Percentiles rank a stretch among this genome's conserved stretches.
phyloP scores from a whole-genome alignment of 345 rosid genomes.

The Viola odorata region DNA sequence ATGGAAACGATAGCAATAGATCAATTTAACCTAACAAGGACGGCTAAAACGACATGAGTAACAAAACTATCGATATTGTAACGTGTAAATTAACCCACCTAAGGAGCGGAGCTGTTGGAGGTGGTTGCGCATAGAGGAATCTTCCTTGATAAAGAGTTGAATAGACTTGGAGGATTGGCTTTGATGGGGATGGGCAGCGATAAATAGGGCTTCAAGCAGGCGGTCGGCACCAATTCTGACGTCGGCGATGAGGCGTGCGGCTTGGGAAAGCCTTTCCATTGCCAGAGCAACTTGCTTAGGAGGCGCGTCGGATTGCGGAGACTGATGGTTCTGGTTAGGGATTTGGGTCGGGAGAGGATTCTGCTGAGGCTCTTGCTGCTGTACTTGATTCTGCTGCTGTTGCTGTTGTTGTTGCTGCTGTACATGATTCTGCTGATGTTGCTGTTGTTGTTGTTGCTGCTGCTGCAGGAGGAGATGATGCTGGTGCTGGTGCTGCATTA shows the following conservation, averaged over 20 bases:
- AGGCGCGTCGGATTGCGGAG: constrained; percentile 60
- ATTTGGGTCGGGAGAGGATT: constrained; percentile 17
- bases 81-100: constrained; percentile 26
- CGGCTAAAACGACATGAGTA: too few relatives aligned
- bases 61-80: background rate
- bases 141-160: constrained; percentile 61
- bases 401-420: background rate
- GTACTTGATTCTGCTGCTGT: constrained; percentile 30
- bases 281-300: constrained; percentile 94
- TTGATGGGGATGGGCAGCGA: constrained; percentile 55
- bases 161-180: constrained; percentile 48
- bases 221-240: constrained; percentile 88
- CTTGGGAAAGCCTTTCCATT: constrained; percentile 85
- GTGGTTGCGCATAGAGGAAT: constrained; percentile 78
- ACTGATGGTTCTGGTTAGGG: constrained; percentile 15
- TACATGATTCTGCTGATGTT: background rate
- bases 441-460: constrained; percentile 1
- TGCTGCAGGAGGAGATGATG: background rate
- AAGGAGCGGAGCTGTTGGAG: constrained; percentile 70
- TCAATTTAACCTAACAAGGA: too few relatives aligned
- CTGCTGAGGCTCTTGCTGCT: constrained; percentile 24
- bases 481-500: background rate
- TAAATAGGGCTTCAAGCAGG: constrained; percentile 77
- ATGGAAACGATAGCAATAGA: background rate
- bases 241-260: constrained; percentile 82